phyloP scores from a whole-genome alignment of 352 stramenopile genomes.

The Peronospora destructor region DNA sequence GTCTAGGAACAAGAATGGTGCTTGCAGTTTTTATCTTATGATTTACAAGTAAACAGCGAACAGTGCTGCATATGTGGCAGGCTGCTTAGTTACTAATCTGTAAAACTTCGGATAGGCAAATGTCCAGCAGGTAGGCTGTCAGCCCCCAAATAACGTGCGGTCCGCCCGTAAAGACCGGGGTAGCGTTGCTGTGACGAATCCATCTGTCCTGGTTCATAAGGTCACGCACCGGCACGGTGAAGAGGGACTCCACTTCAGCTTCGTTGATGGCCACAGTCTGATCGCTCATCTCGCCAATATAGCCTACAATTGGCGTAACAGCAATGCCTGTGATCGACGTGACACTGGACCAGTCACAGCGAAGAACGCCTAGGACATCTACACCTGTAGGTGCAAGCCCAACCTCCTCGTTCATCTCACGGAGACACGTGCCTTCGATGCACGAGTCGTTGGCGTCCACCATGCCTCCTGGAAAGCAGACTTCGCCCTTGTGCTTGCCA shows the following conservation, averaged over 20 bases:
- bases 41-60: neutral
- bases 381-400: slow-evolving; percentile 72
- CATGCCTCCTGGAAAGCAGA: slow-evolving; percentile 95
- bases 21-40: neutral
- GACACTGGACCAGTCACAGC: slow-evolving; percentile 95
- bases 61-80: neutral
- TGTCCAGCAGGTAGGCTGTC: slow-evolving; percentile 93
- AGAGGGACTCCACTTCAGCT: slow-evolving; percentile 93
- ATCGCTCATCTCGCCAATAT: slow-evolving; percentile 90
- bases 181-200: slow-evolving; percentile 72
- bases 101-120: slow-evolving; percentile 69
- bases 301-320: slow-evolving; percentile 97
- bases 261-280: slow-evolving; percentile 90
- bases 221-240: slow-evolving; percentile 89
- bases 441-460: slow-evolving; percentile 88
- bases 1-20: neutral
- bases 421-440: slow-evolving; percentile 93
- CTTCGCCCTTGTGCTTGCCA: slow-evolving; percentile 91
- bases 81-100: slow-evolving; percentile 27
- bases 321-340: slow-evolving; percentile 93
- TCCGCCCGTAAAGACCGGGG: slow-evolving; percentile 90
- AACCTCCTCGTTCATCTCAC: slow-evolving; percentile 98
- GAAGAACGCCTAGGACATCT: slow-evolving; percentile 90
- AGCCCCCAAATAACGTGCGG: slow-evolving; percentile 95
- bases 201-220: slow-evolving; percentile 85